A percentile compares a stretch with the other conserved stretches of the same genome.
Conservation (phyloP, 345 rosid species). For the Populus pruinosa region DNA sequence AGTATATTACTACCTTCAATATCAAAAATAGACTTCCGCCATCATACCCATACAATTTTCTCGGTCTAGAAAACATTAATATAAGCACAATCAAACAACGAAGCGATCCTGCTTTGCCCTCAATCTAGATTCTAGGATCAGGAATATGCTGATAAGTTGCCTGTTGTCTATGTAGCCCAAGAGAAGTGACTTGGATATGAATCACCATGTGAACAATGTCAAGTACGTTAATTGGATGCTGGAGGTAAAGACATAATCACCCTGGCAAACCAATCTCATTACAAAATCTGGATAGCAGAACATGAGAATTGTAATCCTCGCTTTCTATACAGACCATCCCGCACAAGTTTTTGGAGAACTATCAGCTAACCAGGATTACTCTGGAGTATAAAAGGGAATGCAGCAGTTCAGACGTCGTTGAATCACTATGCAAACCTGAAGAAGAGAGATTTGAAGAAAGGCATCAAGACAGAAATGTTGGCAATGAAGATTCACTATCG, state of each 20-base stretch:
- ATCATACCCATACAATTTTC: neutral
- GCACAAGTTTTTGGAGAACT: conserved; percentile 42
- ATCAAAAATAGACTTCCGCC: neutral
- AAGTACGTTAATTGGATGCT: conserved; percentile 69
- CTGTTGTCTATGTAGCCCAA: conserved; percentile 33
- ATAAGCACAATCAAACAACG: neutral
- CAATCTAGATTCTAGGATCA: neutral
- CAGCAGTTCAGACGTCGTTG: conserved; percentile 51
- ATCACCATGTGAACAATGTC: conserved; percentile 75
- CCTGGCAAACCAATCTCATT: neutral
- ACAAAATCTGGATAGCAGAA: neutral
- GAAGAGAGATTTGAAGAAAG: conserved; percentile 27
- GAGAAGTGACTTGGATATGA: conserved; percentile 69
- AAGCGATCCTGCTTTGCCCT: neutral
- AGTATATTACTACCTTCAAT: neutral
- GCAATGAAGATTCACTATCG: conserved; percentile 37
- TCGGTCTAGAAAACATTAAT: neutral
- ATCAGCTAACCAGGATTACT: conserved; percentile 43
- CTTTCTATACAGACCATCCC: conserved; percentile 42
- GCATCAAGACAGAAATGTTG: conserved; percentile 8
- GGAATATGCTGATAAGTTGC: neutral
- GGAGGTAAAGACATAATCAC: conserved; percentile 38
- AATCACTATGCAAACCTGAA: conserved; percentile 56
- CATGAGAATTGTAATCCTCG: neutral
- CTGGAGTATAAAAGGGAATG: conserved; percentile 58